Percentiles rank a stretch among this genome's conserved stretches.
phyloP scores from a whole-genome alignment of 257 asterid genomes.

The Nicotiana undulata region DNA sequence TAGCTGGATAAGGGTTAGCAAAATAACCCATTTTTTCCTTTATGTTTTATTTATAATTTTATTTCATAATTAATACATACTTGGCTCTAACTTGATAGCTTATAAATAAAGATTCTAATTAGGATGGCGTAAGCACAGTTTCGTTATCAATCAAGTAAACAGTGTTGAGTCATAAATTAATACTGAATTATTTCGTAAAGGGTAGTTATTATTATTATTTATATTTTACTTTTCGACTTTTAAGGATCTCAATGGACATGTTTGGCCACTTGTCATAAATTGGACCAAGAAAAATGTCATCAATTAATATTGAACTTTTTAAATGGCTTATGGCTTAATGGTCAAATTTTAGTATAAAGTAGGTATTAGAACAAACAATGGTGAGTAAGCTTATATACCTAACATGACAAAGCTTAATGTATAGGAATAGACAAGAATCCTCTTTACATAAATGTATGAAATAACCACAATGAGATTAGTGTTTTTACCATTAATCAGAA shows the following conservation, averaged over 20 bases:
- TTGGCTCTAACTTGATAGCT: conserved; percentile 1
- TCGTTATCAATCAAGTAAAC: neutral
- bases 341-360: neutral
- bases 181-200: neutral
- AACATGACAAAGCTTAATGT: neutral
- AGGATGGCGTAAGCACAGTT: neutral
- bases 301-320: neutral
- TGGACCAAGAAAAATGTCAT: neutral
- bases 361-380: neutral
- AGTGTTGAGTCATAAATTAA: neutral
- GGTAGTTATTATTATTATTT: conserved; percentile 21
- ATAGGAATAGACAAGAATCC: neutral
- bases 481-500: no score
- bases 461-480: no score
- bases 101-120: neutral
- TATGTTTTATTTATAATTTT: neutral
- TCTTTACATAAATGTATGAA: neutral
- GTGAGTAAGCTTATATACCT: neutral
- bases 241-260: conserved; percentile 7
- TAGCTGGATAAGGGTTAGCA: neutral
- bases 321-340: neutral
- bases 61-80: neutral
- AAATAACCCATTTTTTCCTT: neutral
- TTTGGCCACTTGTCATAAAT: neutral
- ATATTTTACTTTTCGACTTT: conserved; percentile 1